phyloP scores from a whole-genome alignment of 345 rosid genomes.

The Corchorus capsularis region DNA sequence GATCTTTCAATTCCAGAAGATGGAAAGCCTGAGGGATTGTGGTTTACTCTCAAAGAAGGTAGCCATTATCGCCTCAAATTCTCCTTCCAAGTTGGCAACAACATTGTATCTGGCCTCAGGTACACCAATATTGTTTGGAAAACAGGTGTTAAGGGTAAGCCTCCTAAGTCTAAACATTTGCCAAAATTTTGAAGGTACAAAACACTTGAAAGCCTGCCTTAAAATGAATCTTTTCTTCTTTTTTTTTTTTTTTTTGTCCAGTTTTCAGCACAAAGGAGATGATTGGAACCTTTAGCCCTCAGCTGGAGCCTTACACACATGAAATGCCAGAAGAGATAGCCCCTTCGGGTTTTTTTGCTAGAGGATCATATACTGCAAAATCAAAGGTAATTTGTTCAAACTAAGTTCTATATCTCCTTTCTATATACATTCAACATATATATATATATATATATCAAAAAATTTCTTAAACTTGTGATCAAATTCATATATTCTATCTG shows the following conservation, averaged over 20 bases:
- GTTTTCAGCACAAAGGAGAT: slow-evolving; percentile 72
- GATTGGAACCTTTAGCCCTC: slow-evolving; percentile 86
- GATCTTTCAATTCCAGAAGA: slow-evolving; percentile 59
- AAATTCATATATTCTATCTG: too few species aligned
- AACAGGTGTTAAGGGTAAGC: slow-evolving; percentile 67
- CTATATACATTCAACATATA: neutral
- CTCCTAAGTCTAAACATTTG: neutral
- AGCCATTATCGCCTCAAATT: slow-evolving; percentile 62
- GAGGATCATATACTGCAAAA: slow-evolving; percentile 78
- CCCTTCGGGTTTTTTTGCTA: slow-evolving; percentile 73
- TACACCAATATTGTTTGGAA: slow-evolving; percentile 81
- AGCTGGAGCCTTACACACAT: slow-evolving; percentile 62
- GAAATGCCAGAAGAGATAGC: slow-evolving; percentile 70
- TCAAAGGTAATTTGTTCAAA: slow-evolving; percentile 48
- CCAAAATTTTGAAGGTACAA: neutral
- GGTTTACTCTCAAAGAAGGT: slow-evolving; percentile 85
- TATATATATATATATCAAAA: too few species aligned
- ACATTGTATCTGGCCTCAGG: slow-evolving; percentile 83
- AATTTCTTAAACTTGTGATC: too few species aligned
- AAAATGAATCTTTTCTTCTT: neutral
- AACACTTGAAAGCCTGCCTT: slow-evolving; percentile 6
- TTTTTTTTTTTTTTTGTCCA: too few species aligned
- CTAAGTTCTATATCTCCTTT: neutral
- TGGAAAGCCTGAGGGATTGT: slow-evolving; percentile 59
- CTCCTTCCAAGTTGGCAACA: slow-evolving; percentile 65